phyloP scores from a whole-genome alignment of 257 asterid genomes.

The Handroanthus guayacan region DNA sequence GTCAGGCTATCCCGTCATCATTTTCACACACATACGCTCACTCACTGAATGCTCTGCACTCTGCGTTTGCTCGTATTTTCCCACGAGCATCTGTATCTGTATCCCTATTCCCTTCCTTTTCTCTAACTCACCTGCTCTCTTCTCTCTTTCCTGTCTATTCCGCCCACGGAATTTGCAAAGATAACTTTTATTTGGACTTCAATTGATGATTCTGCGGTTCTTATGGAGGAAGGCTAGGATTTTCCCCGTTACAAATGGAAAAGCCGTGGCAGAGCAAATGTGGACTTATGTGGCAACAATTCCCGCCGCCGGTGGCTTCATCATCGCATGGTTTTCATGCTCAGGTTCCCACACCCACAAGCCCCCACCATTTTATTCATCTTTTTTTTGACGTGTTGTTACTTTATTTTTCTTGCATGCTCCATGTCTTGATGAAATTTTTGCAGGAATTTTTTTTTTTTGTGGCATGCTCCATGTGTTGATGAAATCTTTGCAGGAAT shows the following conservation, averaged over 20 bases:
- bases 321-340: slow-evolving; percentile 37
- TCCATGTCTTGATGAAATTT: slow-evolving; percentile 3
- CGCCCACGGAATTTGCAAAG: not conserved
- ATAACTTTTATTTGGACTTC: not conserved
- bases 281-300: slow-evolving; percentile 42
- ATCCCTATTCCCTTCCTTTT: not conserved
- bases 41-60: not conserved
- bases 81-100: slow-evolving; percentile 24
- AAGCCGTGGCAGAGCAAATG: slow-evolving; percentile 48
- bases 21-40: not conserved
- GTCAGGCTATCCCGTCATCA: slow-evolving; percentile 18
- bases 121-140: not conserved
- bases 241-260: slow-evolving; percentile 43
- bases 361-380: not conserved
- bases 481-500: slow-evolving; percentile 7
- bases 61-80: slow-evolving; percentile 21
- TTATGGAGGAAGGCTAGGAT: slow-evolving; percentile 43
- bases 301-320: slow-evolving; percentile 28
- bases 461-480: slow-evolving; percentile 1
- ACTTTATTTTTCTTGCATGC: slow-evolving; percentile 31
- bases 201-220: not conserved
- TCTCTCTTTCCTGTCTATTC: not conserved
- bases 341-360: slow-evolving; percentile 33
- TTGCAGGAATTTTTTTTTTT: slow-evolving; percentile 7
- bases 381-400: not conserved